Base-by-base conservation (phyloP, 2,329 filamentous ascomycete genomes). In the Corniculantispora saksenae region DNA sequence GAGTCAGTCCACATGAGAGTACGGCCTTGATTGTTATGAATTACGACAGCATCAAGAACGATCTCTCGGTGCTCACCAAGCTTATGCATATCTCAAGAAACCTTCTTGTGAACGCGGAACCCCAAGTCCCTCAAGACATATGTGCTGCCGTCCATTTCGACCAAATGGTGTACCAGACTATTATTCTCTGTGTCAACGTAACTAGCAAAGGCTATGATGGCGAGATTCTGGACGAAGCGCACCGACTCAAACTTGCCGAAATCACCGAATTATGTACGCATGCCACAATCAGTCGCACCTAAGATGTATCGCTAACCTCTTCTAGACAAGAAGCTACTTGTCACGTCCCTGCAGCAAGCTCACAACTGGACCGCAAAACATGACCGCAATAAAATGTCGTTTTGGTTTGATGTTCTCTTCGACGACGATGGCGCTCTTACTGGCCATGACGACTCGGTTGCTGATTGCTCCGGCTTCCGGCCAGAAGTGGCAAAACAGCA, bases 311-410 rank as follows among this genome's bases (percentile, higher is more conserved):
- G 50, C 50, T 64, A 66, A 69, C 62, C 50, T 3, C 12, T 17
- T n/a, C 7, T 62, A 89, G 86, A 87, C 74, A 90, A 90, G 69
- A 89, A 89, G 70, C 77, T 90, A 1, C 79, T 90, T 2, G 87
- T 90, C 2, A 89, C 87, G 0, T 86, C 85, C 2, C 76, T 90
- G 15, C 88, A 90, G 70, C 87, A 90, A 72, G 85, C 86, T 2
- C 87, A 90, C 69, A 90, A 90, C 73, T 89, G 88, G 86, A 88
- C 86, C 1, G 87, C 87, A 64, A 89, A 89, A 67, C 88, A 90
- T 70, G 87, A 90, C 70, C 80, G 88, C 43, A 89, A 89, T 74
- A 90, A 90, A 73, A 90, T 89, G 86, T 82, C 84, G 0, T 90
- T 90, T 66, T 90, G 88, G 87, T 86, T 85, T 64, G 85, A 87